Evolutionary conservation across 225 moss, liverwort and hornwort species (phyloP), one percentile per base, ranked within the genome.

Genomic region (Pseudisothecium myosuroides): DNA sequence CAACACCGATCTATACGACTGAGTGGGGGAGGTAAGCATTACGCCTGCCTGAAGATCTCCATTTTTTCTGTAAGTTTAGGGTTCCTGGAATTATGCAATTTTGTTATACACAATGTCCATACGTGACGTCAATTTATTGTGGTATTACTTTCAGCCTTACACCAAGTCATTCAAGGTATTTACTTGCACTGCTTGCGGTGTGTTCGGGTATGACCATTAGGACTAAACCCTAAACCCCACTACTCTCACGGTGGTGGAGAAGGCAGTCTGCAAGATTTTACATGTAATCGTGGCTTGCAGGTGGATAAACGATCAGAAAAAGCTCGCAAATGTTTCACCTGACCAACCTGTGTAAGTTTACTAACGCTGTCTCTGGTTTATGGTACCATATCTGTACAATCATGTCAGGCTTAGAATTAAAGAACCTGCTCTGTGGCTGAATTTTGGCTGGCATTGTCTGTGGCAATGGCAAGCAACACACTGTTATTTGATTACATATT

Each of bases 231-330:
- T 73, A 37, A 64, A 76, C 34, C 45, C 56, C 16, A 62, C 31
- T 47, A 34, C 62, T 22, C 61, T 39, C 37, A 49, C 26, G 69
- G 45, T 65, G 68, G 54, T n/a, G 47, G 61, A 65, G 56, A 41
- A 72, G 55, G 41, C 66, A 65, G 43, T 56, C 66, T 50, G 34
- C 65, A 76, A 36, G 45, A 39, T 83, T 83, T 91, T 63, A 85
- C 24, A 71, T 85, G 41, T 58, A 81, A 47, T 66, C 36, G 27
- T 88, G 92, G 61, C 61, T 76, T 89, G 86, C 96, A 98, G 98
- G 94, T 98, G 98, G 98, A 90, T 98, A 89, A 96, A 94, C 86
- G 97, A 94, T 80, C 98, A 98, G 89, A 98, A 98, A 91, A 94
- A 96, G 79, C 94, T 98, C 22, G 98, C 98, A 80, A 97, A 97